Evolutionary conservation across 768 basidiomycete genomes (phyloP), one percentile per base, ranked within the genome.

Genomic region (Russula emetica): DNA sequence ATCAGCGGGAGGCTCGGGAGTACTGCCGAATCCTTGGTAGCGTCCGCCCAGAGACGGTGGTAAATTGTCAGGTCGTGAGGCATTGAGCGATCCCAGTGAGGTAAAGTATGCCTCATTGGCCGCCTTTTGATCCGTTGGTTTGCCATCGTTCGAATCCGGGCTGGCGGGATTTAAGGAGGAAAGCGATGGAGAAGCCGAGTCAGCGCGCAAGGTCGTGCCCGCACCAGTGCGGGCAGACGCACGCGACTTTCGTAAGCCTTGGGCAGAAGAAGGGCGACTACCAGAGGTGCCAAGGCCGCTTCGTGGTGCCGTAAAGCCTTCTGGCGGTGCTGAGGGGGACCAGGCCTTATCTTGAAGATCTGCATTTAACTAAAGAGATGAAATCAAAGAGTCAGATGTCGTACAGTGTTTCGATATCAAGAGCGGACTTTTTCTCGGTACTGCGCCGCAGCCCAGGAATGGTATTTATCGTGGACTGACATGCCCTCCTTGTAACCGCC

Each of bases 31-130:
- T 11, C 97, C 95, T 63, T 85, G 84, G 75, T 98, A 99, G 58
- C 85, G 85, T 32, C 96, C 96, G 56, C 94, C 96, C 76, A 97
- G 94, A 5, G 89, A 92, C 13, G 96, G 96, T 1, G 93, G 93
- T 14, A 98, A 76, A 72, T 95, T 80, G 4, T 79, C 83, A 10
- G 92, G 82, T 30, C 96, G 84, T 55, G 72, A 72, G 4, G 91
- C 89, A 71, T 99, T 99, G n/a, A 81, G 77, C 61, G 82, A 82
- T 2, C 96, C 96, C 57, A 98, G 82, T 44, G 76, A 76, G n/a
- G 92, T 79, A 72, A 98, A 98, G 75, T 86, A 98, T 42, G 79
- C 73, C 72, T 98, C 94, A 73, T 99, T 96, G 42, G 82, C 84
- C n/a, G 82, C 71, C 74, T 91, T 93, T 70, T 85, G 86, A 72